Evolutionary conservation across 257 asterid genomes (phyloP).

Genomic region (Solanum dulcamara): DNA sequence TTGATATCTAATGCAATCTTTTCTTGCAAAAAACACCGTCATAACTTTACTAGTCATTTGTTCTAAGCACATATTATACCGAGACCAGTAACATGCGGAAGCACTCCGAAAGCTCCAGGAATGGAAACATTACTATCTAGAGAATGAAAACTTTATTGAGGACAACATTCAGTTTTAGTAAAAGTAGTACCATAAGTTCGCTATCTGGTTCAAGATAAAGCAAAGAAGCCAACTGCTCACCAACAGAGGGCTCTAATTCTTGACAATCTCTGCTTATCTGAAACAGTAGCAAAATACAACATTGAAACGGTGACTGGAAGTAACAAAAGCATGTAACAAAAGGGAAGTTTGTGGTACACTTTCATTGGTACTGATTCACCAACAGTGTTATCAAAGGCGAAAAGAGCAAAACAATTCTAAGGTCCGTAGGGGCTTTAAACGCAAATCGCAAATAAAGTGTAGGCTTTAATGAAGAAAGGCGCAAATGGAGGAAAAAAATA

Average conservation of each 20-base stretch:
- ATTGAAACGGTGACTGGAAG: neutral
- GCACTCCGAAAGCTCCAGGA: neutral
- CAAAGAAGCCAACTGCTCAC: slow-evolving; percentile 78
- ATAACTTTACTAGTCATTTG: neutral
- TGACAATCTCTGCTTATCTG: slow-evolving; percentile 98
- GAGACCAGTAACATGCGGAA: neutral
- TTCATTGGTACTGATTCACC: neutral
- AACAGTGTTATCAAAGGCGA: neutral
- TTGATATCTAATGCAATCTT: neutral
- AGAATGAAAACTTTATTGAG: neutral
- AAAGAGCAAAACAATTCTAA: neutral
- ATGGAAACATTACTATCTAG: neutral
- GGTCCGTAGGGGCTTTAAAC: neutral
- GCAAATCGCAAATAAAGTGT: neutral
- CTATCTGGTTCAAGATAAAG: slow-evolving; percentile 92
- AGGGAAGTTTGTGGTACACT: neutral
- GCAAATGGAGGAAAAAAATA: neutral
- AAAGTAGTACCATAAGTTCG: slow-evolving; percentile 70
- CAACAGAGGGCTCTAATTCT: slow-evolving; percentile 77
- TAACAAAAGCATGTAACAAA: neutral
- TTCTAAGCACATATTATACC: neutral
- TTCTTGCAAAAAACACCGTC: neutral
- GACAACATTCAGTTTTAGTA: neutral
- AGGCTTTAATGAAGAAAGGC: neutral
- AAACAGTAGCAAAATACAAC: slow-evolving; percentile 16